Percentiles rank a stretch among this genome's conserved stretches.
These are phyloP conservation scores for Tricholoma hemisulphureum DNA, from an alignment of 768 basidiomycete genomes.

Conservation along the genomic window DNA sequence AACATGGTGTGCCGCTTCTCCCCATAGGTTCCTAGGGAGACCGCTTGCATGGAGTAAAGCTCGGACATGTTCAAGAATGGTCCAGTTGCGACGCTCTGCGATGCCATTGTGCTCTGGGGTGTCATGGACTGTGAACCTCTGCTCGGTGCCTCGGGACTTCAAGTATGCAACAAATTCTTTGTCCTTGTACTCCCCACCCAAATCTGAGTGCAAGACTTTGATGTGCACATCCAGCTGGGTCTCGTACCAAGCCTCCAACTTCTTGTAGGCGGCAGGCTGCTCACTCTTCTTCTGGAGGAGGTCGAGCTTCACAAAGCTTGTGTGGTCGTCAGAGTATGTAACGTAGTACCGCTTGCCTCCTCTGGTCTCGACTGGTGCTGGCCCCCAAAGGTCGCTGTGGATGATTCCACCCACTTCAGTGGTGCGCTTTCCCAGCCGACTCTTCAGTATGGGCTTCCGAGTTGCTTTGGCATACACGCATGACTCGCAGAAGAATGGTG, in stretches of 20 bases:
- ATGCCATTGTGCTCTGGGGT: too few relatives aligned
- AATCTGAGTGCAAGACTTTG: constrained; percentile 38
- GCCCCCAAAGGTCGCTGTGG: constrained; percentile 16
- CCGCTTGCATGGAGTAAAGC: too few relatives aligned
- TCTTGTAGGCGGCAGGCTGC: constrained; percentile 12
- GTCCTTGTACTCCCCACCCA: too few relatives aligned
- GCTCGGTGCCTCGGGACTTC: not conserved
- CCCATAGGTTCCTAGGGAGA: too few relatives aligned
- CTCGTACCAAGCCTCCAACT: constrained; percentile 31
- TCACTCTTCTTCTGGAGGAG: not conserved
- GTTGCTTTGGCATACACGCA: not conserved
- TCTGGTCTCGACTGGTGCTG: constrained; percentile 25
- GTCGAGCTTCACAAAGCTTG: not conserved
- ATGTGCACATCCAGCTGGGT: constrained; percentile 30
- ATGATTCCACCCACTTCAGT: too few relatives aligned
- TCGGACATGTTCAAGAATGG: too few relatives aligned
- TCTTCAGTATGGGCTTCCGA: constrained; percentile 8
- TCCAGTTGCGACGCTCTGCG: too few relatives aligned
- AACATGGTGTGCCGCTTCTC: not conserved
- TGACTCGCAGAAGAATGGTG: constrained; percentile 18
- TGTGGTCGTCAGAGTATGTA: constrained; percentile 35
- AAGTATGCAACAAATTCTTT: not conserved
- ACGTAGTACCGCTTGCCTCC: constrained; percentile 14
- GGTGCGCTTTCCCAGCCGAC: not conserved
- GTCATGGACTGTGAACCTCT: too few relatives aligned